These are phyloP conservation scores for Coemansia sp. DNA, from an alignment of 192 early-diverging fungal species.

Conservation along the genomic window DNA sequence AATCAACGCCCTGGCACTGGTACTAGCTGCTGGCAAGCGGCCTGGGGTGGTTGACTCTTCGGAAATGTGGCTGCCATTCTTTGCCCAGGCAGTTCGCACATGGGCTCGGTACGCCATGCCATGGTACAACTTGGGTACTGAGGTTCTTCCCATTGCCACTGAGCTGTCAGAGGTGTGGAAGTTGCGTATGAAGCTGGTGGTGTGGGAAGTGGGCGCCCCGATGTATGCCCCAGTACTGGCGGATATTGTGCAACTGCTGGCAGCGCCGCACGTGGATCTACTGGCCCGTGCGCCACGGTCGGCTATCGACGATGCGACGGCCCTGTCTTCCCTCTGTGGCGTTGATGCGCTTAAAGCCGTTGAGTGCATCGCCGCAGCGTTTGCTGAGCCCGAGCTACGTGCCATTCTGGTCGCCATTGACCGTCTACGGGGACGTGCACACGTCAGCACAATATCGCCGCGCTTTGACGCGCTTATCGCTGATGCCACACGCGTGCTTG, in stretches of 20 bases:
- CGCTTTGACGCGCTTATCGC: neutral
- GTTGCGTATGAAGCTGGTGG: slow-evolving; percentile 39
- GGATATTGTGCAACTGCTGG: slow-evolving; percentile 22
- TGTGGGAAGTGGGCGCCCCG: slow-evolving; percentile 29
- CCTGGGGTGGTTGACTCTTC: slow-evolving; percentile 19
- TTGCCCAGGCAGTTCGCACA: slow-evolving; percentile 28
- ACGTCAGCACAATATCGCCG: neutral
- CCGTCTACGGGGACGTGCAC: neutral
- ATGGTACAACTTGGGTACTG: slow-evolving; percentile 25
- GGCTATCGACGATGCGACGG: slow-evolving; percentile 27
- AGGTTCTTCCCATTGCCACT: neutral
- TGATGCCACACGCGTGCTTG: neutral
- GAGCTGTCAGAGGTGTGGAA: slow-evolving; percentile 25
- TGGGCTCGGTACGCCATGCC: slow-evolving; percentile 51
- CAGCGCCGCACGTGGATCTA: slow-evolving; percentile 27
- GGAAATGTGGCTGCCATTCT: slow-evolving; percentile 40
- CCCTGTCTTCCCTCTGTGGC: slow-evolving; percentile 16
- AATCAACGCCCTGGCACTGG: slow-evolving; percentile 27
- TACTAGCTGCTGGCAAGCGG: slow-evolving; percentile 21
- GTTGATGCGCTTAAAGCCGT: slow-evolving; percentile 36
- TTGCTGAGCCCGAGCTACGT: slow-evolving; percentile 30
- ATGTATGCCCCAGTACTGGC: slow-evolving; percentile 39
- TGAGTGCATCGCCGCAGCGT: slow-evolving; percentile 36
- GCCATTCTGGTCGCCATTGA: slow-evolving; percentile 38
- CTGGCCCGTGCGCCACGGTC: slow-evolving; percentile 15